A percentile compares a stretch with the other conserved stretches of the same genome.
Conservation (phyloP, 192 early-diverging fungal genomes). For the Allomyces macrogynus region DNA sequence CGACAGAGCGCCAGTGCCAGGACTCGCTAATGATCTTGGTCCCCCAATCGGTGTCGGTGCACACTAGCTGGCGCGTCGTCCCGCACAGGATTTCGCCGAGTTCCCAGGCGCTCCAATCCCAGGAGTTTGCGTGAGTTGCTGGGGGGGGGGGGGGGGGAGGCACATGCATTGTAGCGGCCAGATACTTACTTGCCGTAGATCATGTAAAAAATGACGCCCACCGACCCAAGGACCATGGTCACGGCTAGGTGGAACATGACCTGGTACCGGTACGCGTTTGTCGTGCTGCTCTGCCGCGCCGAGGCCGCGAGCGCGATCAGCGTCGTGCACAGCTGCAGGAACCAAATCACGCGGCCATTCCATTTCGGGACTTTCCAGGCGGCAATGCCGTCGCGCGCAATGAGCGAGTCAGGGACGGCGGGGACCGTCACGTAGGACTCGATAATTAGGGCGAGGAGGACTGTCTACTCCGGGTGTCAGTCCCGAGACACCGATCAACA, state of each 20-base stretch:
- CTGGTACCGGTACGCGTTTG: too few species aligned
- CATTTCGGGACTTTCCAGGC: too few species aligned
- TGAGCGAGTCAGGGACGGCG: conserved; percentile 7
- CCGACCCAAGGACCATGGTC: not conserved
- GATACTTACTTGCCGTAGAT: not conserved
- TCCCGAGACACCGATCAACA: too few species aligned
- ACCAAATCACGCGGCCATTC: too few species aligned
- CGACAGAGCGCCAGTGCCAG: not conserved
- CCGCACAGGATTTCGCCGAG: not conserved
- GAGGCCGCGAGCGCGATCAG: too few species aligned
- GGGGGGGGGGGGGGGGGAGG: too few species aligned
- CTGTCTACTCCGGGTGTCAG: not conserved
- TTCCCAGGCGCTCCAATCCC: not conserved
- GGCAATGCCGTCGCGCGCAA: conserved; percentile 1
- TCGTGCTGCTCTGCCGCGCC: too few species aligned
- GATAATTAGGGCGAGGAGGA: not conserved
- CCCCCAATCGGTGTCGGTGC: not conserved
- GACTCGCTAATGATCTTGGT: not conserved
- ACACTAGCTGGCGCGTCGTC: not conserved
- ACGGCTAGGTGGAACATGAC: not conserved
- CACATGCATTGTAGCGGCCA: not conserved
- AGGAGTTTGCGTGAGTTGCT: too few species aligned
- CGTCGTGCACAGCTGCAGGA: too few species aligned
- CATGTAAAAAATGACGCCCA: not conserved
- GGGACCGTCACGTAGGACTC: conserved; percentile 7